phyloP scores from a whole-genome alignment of 2,329 filamentous ascomycete genomes.

The Epichloe sylvatica region DNA sequence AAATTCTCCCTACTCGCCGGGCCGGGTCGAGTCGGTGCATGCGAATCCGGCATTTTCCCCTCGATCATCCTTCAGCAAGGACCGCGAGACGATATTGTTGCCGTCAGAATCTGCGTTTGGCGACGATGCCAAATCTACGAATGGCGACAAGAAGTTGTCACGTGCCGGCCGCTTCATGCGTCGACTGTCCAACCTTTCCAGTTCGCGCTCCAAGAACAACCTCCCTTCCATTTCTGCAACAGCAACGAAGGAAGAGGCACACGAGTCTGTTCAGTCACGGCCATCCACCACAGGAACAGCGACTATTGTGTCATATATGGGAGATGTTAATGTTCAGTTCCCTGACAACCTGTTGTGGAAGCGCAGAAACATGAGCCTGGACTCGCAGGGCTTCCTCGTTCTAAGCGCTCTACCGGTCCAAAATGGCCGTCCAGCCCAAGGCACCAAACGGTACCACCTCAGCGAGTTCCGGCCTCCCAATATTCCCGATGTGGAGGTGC shows the following conservation, averaged over 20 bases:
- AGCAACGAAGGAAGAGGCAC: slow-evolving; percentile 32
- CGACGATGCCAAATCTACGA: slow-evolving; percentile 29
- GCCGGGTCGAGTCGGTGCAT: slow-evolving; percentile 33
- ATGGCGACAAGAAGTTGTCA: slow-evolving; percentile 33
- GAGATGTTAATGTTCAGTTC: slow-evolving; percentile 93
- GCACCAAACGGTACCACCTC: slow-evolving; percentile 68
- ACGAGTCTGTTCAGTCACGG: slow-evolving; percentile 10
- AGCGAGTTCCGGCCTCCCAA: slow-evolving; percentile 69
- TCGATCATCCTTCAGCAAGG: slow-evolving; percentile 37
- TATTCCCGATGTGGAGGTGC: slow-evolving; percentile 75
- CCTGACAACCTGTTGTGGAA: slow-evolving; percentile 96
- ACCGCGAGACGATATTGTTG: slow-evolving; percentile 22
- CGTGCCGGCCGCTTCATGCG: slow-evolving; percentile 45
- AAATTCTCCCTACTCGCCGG: slow-evolving; percentile 28
- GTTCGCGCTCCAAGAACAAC: slow-evolving; percentile 29
- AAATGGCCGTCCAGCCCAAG: slow-evolving; percentile 31
- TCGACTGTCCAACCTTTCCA: slow-evolving; percentile 40
- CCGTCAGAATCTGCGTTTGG: slow-evolving; percentile 33
- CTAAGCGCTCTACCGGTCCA: slow-evolving; percentile 50
- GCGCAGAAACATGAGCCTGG: slow-evolving; percentile 73
- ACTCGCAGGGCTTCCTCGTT: slow-evolving; percentile 70
- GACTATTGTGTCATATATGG: slow-evolving; percentile 52
- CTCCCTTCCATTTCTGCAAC: slow-evolving; percentile 34
- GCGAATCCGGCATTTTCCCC: slow-evolving; percentile 32
- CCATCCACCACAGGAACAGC: slow-evolving; percentile 19